Conservation (phyloP, 345 rosid genomes). For the Excoecaria agallocha region DNA sequence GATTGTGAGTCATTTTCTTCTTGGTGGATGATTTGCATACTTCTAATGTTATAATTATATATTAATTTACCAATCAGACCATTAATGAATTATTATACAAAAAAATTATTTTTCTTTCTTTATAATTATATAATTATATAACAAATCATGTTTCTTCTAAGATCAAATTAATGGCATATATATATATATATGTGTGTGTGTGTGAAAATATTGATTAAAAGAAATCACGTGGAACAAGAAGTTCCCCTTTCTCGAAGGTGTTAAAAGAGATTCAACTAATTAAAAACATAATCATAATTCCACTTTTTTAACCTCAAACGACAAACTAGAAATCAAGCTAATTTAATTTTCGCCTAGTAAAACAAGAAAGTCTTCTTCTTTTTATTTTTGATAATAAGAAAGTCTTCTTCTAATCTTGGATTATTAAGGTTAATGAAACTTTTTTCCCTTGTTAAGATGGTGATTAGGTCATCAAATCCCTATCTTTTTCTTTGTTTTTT, state of each 20-base stretch:
- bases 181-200: too few relatives aligned
- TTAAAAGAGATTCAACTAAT: constrained; percentile 1
- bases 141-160: too few relatives aligned
- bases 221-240: neutral
- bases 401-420: constrained; percentile 20
- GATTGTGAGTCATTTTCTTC: too few relatives aligned
- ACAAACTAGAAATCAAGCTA: constrained; percentile 14
- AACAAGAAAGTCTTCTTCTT: constrained; percentile 19
- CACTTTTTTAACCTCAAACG: neutral
- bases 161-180: too few relatives aligned
- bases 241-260: constrained; percentile 1
- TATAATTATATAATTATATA: too few relatives aligned
- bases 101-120: too few relatives aligned
- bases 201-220: too few relatives aligned
- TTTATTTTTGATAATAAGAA: too few relatives aligned
- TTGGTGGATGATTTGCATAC: too few relatives aligned
- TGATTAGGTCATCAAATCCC: constrained; percentile 29
- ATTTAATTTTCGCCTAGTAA: neutral
- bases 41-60: too few relatives aligned
- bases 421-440: constrained; percentile 2
- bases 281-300: constrained; percentile 19
- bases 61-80: too few relatives aligned
- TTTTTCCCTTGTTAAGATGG: constrained; percentile 16
- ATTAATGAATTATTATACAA: too few relatives aligned
- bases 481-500: neutral